A percentile compares a stretch with the other conserved stretches of the same genome.
These are phyloP conservation scores for Silene conica DNA, from an alignment of 148 eudicot genomes.

Conservation along the genomic window DNA sequence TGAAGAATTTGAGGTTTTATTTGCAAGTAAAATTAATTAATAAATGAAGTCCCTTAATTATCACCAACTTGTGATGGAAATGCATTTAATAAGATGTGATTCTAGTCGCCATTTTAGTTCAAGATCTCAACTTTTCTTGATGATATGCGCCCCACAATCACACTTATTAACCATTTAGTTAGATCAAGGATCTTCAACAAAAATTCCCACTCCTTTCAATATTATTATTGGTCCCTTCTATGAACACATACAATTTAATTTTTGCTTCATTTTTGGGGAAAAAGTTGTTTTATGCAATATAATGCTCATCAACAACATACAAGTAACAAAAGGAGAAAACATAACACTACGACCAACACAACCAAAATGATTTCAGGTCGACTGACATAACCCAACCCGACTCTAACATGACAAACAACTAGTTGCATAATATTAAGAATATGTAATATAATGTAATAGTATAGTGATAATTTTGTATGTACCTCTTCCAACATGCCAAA, in stretches of 20 bases:
- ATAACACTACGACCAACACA: background rate
- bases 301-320: too few species aligned
- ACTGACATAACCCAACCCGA: background rate
- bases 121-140: constrained; percentile 17
- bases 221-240: background rate
- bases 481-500: constrained; percentile 90
- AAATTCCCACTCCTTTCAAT: background rate
- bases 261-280: background rate
- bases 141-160: constrained; percentile 13
- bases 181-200: constrained; percentile 17
- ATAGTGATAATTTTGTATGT: too few species aligned
- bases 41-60: constrained; percentile 44
- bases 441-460: background rate
- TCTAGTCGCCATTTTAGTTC: constrained; percentile 49
- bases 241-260: background rate
- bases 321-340: background rate
- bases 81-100: constrained; percentile 48
- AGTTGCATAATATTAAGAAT: background rate
- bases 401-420: background rate
- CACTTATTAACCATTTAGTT: constrained; percentile 24
- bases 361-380: background rate
- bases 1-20: constrained; percentile 15
- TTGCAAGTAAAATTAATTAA: constrained; percentile 23
- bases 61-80: constrained; percentile 44
- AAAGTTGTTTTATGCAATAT: background rate